Conservation (phyloP, 345 rosid genomes). For the Gossypium raimondii region DNA sequence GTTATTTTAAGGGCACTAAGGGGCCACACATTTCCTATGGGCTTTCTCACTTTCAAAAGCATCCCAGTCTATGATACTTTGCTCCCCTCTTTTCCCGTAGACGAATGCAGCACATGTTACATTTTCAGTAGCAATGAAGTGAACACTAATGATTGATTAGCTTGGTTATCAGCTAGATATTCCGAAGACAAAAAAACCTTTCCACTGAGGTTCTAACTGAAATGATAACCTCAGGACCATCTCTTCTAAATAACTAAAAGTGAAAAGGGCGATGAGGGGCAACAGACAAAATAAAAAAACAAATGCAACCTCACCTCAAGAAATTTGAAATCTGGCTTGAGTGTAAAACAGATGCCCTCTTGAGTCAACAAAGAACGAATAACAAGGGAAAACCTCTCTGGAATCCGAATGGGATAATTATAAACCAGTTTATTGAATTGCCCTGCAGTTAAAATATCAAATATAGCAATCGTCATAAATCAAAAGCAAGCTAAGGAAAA, state of each 20-base stretch:
- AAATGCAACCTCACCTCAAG: constrained; percentile 62
- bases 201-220: not conserved
- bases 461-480: constrained; percentile 6
- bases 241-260: not conserved
- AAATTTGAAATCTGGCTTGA: constrained; percentile 95
- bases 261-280: not conserved
- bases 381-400: constrained; percentile 94
- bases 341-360: constrained; percentile 94
- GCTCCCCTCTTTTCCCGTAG: not conserved
- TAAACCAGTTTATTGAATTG: constrained; percentile 87
- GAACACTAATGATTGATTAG: not conserved
- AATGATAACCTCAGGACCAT: not conserved
- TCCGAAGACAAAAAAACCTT: not conserved
- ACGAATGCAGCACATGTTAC: not conserved
- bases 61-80: not conserved
- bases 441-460: constrained; percentile 41
- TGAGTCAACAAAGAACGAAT: constrained; percentile 90
- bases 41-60: not conserved
- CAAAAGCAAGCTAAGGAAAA: not conserved
- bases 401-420: constrained; percentile 92
- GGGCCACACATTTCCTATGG: not conserved
- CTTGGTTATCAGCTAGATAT: not conserved
- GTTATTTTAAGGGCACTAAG: not conserved
- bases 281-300: not conserved
- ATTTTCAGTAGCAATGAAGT: not conserved